Base-by-base conservation (phyloP, 2,329 filamentous ascomycete species). In the Alternaria ethzedia region DNA sequence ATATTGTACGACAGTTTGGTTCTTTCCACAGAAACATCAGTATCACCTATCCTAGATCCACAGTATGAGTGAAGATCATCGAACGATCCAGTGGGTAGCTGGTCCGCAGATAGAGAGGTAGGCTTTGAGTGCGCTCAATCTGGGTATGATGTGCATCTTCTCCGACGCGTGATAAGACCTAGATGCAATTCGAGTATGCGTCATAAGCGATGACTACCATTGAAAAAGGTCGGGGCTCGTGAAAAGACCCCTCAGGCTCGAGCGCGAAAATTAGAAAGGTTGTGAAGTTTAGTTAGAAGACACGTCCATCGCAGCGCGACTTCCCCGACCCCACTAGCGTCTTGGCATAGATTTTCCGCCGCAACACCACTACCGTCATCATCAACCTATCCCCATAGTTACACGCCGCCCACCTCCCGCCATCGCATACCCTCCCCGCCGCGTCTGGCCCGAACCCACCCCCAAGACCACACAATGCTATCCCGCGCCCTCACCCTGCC, bases 401-500 rank as follows among this genome's bases (percentile, higher is more conserved):
- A 4, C 47, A 32, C 45, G 47, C 36, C 44, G 21, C 15, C 36
- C 17, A 23, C 51, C n/a, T 21, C 21, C 45, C 25, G 8, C 20
- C 21, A 23, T 36, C 32, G 21, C 61, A 44, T 15, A 13, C 5
- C 8, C 4, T 5, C 23, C 20, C 1, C 28, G 41, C 36, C 50
- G 10, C 45, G 3, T 26, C 13, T 52, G 25, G 21, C 23, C 45
- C 25, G 12, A 10, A 3, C 17, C 23, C 13, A 15, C 46, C 10
- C 30, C 51, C 6, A 54, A 26, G 47, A 3, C 36, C n/a, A 43
- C 64, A 70, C 45, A 43, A 81, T 81, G 79, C 70, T 79, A 32
- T 62, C 78, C 11, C 75, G 74, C 52, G 71, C 74, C 2, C 54
- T 79, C 58, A 70, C 80, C 61, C 68, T 75, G 49, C 74, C 78